Conservation (phyloP, 768 basidiomycete genomes). For the Crassisporium funariophilum region DNA sequence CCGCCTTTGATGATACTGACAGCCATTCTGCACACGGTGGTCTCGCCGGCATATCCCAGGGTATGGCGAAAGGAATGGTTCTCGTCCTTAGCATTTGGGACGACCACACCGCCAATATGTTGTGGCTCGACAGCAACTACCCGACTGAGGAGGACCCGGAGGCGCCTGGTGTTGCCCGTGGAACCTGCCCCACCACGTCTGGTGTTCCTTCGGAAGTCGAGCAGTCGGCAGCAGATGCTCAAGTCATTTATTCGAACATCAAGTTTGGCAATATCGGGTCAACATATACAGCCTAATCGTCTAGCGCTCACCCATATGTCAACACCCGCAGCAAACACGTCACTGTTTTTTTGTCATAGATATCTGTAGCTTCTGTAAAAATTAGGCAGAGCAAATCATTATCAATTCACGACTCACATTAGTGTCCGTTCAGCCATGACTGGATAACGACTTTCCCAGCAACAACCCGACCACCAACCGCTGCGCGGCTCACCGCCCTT, state of each 20-base stretch:
- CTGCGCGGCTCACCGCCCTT: too few relatives aligned
- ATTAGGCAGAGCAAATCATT: too few relatives aligned
- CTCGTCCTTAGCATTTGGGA: conserved; percentile 56
- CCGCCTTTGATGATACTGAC: conserved; percentile 45
- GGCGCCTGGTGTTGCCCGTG: conserved; percentile 46
- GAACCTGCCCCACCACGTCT: conserved; percentile 47
- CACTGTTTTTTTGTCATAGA: too few relatives aligned
- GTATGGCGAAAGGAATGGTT: conserved; percentile 46
- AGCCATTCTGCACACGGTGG: conserved; percentile 44
- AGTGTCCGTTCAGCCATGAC: too few relatives aligned
- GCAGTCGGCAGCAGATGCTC: conserved; percentile 33
- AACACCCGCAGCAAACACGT: too few relatives aligned
- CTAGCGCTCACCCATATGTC: too few relatives aligned
- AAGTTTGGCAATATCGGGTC: conserved; percentile 45
- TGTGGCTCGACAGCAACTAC: conserved; percentile 59
- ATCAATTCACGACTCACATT: too few relatives aligned
- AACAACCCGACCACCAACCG: too few relatives aligned
- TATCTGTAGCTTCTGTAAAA: too few relatives aligned
- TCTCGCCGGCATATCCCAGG: conserved; percentile 33
- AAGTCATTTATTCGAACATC: conserved; percentile 55
- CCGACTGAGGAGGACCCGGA: conserved; percentile 36
- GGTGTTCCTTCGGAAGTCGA: conserved; percentile 49
- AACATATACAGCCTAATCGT: too few relatives aligned
- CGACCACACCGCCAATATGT: conserved; percentile 56
- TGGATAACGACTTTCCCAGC: too few relatives aligned